These are phyloP conservation scores for Penicillium sp. DNA, from an alignment of 2,329 filamentous ascomycete genomes.

Conservation along the genomic window DNA sequence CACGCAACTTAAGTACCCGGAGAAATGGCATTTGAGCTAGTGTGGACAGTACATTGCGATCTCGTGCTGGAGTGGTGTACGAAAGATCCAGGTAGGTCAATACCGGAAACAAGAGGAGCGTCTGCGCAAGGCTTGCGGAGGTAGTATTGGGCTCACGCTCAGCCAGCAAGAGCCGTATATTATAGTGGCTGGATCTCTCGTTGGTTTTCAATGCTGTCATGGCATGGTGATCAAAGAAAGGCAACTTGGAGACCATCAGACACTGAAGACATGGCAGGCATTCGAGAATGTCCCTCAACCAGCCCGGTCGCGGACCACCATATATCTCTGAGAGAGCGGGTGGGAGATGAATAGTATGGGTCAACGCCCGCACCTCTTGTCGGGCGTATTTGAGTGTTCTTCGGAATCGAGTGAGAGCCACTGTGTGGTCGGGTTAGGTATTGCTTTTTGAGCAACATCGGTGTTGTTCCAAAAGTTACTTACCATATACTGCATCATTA, in stretches of 20 bases:
- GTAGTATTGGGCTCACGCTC: constrained; percentile 53
- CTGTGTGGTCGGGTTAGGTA: constrained; percentile 24
- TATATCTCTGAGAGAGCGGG: constrained; percentile 55
- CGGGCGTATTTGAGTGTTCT: constrained; percentile 49
- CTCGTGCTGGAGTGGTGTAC: constrained; percentile 43
- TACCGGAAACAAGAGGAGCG: constrained; percentile 45
- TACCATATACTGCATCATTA: constrained; percentile 53
- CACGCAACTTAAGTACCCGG: constrained; percentile 50
- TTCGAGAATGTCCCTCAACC: constrained; percentile 52
- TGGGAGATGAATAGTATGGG: constrained; percentile 54
- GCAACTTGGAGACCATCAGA: constrained; percentile 50
- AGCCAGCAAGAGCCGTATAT: constrained; percentile 49
- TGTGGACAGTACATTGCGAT: constrained; percentile 41
- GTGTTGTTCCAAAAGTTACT: not conserved
- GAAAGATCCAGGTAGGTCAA: constrained; percentile 54
- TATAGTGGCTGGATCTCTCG: constrained; percentile 30
- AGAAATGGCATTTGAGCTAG: constrained; percentile 43
- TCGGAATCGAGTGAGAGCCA: constrained; percentile 52
- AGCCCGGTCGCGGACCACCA: constrained; percentile 50
- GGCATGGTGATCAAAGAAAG: constrained; percentile 55
- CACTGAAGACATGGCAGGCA: constrained; percentile 52
- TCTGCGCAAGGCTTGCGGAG: constrained; percentile 45
- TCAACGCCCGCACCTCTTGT: constrained; percentile 46
- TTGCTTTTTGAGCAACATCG: not conserved
- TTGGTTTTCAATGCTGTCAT: constrained; percentile 42